Evolutionary conservation across 1,284 basidiomycete species (phyloP).

Genomic region (Apiotrichum porosum): DNA sequence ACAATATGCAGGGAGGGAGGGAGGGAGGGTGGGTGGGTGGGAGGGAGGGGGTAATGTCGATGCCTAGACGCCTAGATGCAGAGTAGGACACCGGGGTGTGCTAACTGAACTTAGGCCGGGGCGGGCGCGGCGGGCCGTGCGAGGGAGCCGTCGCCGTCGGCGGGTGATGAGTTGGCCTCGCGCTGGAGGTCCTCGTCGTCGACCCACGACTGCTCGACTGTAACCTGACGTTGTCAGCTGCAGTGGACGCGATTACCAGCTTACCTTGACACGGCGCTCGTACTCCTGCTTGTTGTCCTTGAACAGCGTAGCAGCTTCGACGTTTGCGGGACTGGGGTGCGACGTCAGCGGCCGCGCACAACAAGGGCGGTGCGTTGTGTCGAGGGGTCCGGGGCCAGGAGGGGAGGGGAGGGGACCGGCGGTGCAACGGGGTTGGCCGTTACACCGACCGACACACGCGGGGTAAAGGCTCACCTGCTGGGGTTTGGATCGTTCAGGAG

Average conservation of each 20-base stretch:
- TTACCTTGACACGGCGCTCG: constrained; percentile 77
- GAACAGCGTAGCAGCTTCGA: constrained; percentile 92
- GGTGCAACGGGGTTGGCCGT: neutral
- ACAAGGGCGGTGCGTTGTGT: no score
- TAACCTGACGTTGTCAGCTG: constrained; percentile 13
- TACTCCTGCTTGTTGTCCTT: constrained; percentile 99
- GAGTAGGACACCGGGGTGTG: no score
- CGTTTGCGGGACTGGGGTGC: constrained; percentile 77
- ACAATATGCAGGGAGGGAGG: constrained; percentile 4
- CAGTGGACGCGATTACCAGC: no score
- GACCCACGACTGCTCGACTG: constrained; percentile 40
- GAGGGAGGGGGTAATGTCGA: neutral
- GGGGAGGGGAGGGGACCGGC: no score
- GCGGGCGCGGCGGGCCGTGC: constrained; percentile 2
- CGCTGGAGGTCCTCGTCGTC: constrained; percentile 31
- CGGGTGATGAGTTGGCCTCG: constrained; percentile 6
- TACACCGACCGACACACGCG: neutral
- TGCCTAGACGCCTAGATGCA: no score
- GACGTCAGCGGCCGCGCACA: neutral
- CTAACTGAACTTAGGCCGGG: neutral
- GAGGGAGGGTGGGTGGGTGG: neutral
- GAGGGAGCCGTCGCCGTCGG: constrained; percentile 1
- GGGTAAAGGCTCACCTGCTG: constrained; percentile 55
- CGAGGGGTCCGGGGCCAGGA: no score
- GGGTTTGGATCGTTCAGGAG: constrained; percentile 96